Percentiles rank a stretch among this genome's conserved stretches.
Conservation (phyloP, 2,329 filamentous ascomycete genomes). For the Cladophialophora carrionii region DNA sequence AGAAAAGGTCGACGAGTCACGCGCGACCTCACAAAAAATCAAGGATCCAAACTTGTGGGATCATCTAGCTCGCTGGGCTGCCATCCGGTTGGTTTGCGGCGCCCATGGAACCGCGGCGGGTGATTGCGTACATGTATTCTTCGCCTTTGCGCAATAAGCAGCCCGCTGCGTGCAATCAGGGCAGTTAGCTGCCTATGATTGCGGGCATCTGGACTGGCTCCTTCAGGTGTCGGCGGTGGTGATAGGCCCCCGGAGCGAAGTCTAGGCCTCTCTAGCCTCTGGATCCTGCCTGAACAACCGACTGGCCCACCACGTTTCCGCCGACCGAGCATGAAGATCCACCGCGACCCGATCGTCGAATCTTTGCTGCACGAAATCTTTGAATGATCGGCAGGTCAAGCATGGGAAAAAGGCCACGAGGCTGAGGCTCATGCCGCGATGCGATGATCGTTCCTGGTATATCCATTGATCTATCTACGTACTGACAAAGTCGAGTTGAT, state of each 20-base stretch:
- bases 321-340: constrained; percentile 1
- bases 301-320: constrained; percentile 3
- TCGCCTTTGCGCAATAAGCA: constrained; percentile 6
- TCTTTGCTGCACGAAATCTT: constrained; percentile 1
- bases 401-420: not conserved
- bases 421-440: not conserved
- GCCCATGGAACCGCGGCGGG: not conserved
- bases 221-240: not conserved
- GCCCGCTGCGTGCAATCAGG: not conserved
- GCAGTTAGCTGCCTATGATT: not conserved
- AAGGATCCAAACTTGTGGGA: not conserved
- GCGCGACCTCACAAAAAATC: constrained; percentile 5
- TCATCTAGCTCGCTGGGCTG: not conserved
- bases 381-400: not conserved
- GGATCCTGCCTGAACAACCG: not conserved
- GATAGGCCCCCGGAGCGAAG: constrained; percentile 2
- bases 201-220: not conserved
- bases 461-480: not conserved
- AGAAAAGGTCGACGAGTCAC: constrained; percentile 24
- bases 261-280: constrained; percentile 4
- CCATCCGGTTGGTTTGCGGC: constrained; percentile 4
- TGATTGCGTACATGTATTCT: constrained; percentile 3
- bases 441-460: not conserved
- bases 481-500: not conserved
- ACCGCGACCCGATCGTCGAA: not conserved